phyloP scores from a whole-genome alignment of 2,329 filamentous ascomycete genomes.

The Pseudogymnoascus sp. region DNA sequence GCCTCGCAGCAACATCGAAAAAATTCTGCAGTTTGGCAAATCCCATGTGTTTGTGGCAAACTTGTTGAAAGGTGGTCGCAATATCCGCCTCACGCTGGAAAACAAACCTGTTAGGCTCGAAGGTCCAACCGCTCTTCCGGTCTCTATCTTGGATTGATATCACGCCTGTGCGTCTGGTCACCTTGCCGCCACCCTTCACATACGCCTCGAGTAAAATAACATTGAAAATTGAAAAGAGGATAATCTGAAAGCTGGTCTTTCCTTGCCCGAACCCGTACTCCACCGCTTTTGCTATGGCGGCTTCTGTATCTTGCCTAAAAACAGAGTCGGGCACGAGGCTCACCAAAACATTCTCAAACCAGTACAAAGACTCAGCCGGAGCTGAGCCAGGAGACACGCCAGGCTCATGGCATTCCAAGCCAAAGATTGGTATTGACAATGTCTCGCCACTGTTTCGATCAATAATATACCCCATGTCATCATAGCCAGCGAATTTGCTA shows the following conservation, averaged over 20 bases:
- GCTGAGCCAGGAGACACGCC: not conserved
- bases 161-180: not conserved
- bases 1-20: not conserved
- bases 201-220: not conserved
- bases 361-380: not conserved
- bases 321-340: not conserved
- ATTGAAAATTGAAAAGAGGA: not conserved
- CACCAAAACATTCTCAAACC: not conserved
- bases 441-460: not conserved
- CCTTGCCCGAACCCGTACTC: not conserved
- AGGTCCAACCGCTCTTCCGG: not conserved
- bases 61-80: not conserved
- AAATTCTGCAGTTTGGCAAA: conserved; percentile 1
- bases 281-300: not conserved
- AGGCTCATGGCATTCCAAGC: not conserved
- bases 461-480: not conserved
- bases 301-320: not conserved
- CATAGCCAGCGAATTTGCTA: not conserved
- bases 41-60: not conserved
- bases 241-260: not conserved
- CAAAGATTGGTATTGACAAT: not conserved
- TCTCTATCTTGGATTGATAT: not conserved
- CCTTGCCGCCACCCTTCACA: not conserved
- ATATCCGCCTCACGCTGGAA: not conserved
- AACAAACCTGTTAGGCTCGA: not conserved